A percentile compares a stretch with the other conserved stretches of the same genome.
phyloP scores from a whole-genome alignment of 2,329 filamentous ascomycete genomes.

The Fusarium sp. region DNA sequence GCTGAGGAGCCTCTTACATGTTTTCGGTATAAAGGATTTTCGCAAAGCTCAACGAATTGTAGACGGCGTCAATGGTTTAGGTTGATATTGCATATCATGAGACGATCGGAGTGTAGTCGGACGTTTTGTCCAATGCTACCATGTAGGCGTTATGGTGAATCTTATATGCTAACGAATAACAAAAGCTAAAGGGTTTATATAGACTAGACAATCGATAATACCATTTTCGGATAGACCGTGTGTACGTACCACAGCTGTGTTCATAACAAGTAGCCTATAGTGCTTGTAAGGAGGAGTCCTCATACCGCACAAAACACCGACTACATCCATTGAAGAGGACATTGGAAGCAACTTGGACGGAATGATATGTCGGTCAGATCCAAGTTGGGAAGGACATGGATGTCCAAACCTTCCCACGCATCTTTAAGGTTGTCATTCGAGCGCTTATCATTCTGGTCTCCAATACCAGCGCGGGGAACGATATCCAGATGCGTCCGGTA shows the following conservation, averaged over 20 bases:
- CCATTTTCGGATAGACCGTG: background rate
- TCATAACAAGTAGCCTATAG: background rate
- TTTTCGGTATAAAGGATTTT: background rate
- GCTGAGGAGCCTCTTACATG: slow-evolving; percentile 1
- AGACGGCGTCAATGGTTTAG: slow-evolving; percentile 13
- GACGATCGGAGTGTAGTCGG: background rate
- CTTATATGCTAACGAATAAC: background rate
- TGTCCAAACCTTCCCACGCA: background rate
- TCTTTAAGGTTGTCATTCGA: background rate
- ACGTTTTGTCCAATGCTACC: background rate
- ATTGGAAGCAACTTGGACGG: background rate
- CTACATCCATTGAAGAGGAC: background rate
- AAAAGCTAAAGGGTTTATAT: background rate
- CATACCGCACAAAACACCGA: background rate
- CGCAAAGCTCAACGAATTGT: background rate
- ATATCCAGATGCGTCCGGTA: background rate
- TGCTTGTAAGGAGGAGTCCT: background rate
- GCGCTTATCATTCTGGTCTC: background rate
- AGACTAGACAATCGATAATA: background rate
- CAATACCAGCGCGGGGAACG: background rate
- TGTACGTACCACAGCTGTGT: background rate
- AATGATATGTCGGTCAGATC: background rate
- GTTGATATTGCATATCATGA: background rate
- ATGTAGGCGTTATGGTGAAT: background rate
- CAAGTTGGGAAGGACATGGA: background rate